These are phyloP conservation scores for Aureococcus anophagefferens DNA, from an alignment of 108 stramenopile genomes.

Conservation along the genomic window DNA sequence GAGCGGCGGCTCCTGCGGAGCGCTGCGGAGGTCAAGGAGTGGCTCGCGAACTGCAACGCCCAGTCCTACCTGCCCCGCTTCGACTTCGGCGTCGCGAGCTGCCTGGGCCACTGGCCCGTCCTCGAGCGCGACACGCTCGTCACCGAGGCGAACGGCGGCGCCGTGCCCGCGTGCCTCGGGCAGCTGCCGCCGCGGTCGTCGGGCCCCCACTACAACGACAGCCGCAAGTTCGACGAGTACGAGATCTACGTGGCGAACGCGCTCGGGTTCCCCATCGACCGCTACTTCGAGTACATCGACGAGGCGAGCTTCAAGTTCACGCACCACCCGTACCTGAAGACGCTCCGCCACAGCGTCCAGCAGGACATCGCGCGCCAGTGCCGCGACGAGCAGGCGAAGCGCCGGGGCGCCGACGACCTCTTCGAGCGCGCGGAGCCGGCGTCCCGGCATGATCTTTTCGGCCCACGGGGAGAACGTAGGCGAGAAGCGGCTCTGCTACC, in stretches of 20 bases:
- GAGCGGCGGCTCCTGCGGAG: neutral
- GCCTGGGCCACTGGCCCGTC: neutral
- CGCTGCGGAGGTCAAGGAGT: neutral
- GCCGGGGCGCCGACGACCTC: neutral
- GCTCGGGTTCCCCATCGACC: neutral
- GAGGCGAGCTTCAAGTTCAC: neutral
- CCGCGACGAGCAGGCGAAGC: neutral
- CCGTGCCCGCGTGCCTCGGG: neutral
- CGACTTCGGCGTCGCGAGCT: neutral
- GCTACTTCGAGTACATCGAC: neutral
- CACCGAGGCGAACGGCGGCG: neutral
- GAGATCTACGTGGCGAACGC: neutral
- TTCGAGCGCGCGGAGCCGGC: no score
- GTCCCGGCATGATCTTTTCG: no score
- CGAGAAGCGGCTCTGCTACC: neutral
- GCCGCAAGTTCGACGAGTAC: neutral
- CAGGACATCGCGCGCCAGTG: neutral
- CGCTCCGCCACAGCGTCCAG: neutral
- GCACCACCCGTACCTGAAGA: neutral
- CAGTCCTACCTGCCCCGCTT: neutral
- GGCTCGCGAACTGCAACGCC: neutral
- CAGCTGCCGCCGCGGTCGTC: neutral
- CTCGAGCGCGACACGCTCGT: neutral
- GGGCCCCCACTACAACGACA: neutral
- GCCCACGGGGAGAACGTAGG: no score